Conservation (phyloP, 1,284 basidiomycete species). For the Mycosarcoma maydis region DNA sequence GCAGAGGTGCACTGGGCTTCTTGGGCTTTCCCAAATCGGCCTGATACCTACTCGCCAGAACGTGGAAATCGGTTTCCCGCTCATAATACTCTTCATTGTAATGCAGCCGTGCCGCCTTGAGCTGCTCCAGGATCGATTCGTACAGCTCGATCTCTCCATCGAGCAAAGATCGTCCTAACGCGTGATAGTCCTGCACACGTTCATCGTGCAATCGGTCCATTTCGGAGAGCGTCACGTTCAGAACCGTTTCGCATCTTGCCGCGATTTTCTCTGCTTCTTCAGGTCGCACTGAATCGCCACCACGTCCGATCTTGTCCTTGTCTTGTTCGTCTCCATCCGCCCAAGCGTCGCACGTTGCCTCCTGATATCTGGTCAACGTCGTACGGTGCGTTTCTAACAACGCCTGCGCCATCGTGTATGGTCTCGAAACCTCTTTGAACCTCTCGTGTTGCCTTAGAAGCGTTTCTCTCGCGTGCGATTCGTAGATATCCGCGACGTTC, state of each 20-base stretch:
- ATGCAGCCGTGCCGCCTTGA: constrained; percentile 31
- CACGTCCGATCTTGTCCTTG: neutral
- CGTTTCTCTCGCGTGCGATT: constrained; percentile 77
- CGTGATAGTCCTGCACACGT: constrained; percentile 52
- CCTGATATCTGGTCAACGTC: constrained; percentile 68
- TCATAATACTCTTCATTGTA: constrained; percentile 44
- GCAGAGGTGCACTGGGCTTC: constrained; percentile 13
- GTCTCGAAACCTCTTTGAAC: constrained; percentile 79
- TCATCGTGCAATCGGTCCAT: constrained; percentile 72
- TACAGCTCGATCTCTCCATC: constrained; percentile 55
- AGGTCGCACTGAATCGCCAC: neutral
- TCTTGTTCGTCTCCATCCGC: constrained; percentile 8
- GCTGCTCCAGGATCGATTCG: constrained; percentile 35
- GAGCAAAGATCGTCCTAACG: constrained; percentile 36
- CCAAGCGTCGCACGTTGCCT: constrained; percentile 62
- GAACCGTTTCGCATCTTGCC: constrained; percentile 82
- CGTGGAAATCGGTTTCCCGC: constrained; percentile 17
- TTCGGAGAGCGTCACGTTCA: constrained; percentile 87
- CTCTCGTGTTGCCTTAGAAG: constrained; percentile 79
- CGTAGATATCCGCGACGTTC: constrained; percentile 78
- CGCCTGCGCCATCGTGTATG: constrained; percentile 76
- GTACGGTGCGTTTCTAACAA: constrained; percentile 75
- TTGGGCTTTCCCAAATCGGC: constrained; percentile 23
- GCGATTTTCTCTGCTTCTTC: constrained; percentile 70
- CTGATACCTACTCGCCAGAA: constrained; percentile 24